Evolutionary conservation across 768 basidiomycete genomes (phyloP), one percentile per base, ranked within the genome.

Genomic region (Boletus rubroflammeus): DNA sequence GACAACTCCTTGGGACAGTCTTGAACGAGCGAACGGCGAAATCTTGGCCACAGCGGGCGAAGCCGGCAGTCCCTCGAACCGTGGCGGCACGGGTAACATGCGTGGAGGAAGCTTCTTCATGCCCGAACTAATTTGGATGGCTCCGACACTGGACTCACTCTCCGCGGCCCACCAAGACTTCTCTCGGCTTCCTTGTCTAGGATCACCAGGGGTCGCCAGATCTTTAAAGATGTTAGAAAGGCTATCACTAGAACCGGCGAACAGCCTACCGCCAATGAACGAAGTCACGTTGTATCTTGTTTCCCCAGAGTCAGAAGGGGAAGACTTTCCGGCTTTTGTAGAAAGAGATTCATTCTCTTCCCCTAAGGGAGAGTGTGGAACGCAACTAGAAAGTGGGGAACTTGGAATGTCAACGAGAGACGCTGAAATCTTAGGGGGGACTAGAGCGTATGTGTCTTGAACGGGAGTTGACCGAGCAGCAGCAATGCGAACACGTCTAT

Each of bases 211-310:
- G 17, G 66, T 62, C 4, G 73, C 72, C 47, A 77, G 44, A 55
- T 68, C 77, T 78, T 48, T 5, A 3, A 51, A 7, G 19, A 32
- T 9, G 36, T 69, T 41, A 63, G 47, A 41, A 25, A 29, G 26
- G 10, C 2, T 19, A 26, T 11, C 28, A 31, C 50, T 34, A 40
- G 41, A 32, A 36, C 5, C 21, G 9, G 36, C 5, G 32, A 59
- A 48, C 21, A 29, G 59, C 78, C 54, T 53, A 78, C 79, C 67
- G 40, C 72, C 82, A 58, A 89, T 86, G 63, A 89, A 88, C 1
- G 87, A 88, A 15, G 86, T 89, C 19, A 88, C 84, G 54, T 88
- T 86, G 61, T 82, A 87, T 54, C 79, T 81, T 0, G 78, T 84
- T 14, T 73, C 81, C 11, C 63, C 69, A n/a, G 82, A 81, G 41